Conservation (phyloP, 2,329 filamentous ascomycete genomes). For the Daldinia eschscholtzii region DNA sequence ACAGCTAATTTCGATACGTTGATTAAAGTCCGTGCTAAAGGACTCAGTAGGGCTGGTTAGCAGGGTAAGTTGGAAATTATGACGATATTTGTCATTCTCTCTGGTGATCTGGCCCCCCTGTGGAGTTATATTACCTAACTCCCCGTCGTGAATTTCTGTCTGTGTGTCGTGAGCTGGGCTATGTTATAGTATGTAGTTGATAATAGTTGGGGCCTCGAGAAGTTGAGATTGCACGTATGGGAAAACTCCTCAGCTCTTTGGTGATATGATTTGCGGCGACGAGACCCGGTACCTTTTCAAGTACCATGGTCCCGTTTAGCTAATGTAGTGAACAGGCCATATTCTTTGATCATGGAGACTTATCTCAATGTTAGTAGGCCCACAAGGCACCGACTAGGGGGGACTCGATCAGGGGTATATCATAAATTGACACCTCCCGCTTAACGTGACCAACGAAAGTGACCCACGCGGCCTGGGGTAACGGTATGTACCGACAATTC, state of each 20-base stretch:
- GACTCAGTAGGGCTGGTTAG: conserved; percentile 1
- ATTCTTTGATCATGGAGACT: conserved; percentile 24
- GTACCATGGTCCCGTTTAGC: conserved; percentile 31
- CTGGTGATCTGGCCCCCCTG: conserved; percentile 15
- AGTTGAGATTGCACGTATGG: conserved; percentile 32
- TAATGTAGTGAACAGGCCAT: conserved; percentile 19
- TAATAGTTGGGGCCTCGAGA: conserved; percentile 17
- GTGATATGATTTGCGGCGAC: conserved; percentile 27
- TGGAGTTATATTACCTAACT: conserved; percentile 24
- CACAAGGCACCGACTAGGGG: conserved; percentile 27
- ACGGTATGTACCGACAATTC: conserved; percentile 25
- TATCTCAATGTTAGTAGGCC: conserved; percentile 27
- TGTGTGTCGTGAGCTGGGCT: conserved; percentile 27
- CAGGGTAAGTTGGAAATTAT: conserved; percentile 17
- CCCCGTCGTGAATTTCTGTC: conserved; percentile 8
- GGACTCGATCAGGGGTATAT: conserved; percentile 29
- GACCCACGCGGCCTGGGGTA: conserved; percentile 37
- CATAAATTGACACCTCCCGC: conserved; percentile 33
- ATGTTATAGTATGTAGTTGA: conserved; percentile 9
- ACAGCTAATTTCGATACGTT: conserved; percentile 16
- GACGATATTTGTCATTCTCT: conserved; percentile 14
- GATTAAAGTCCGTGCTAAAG: not conserved
- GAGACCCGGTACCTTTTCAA: conserved; percentile 15
- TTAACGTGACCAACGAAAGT: conserved; percentile 27
- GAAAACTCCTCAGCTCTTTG: conserved; percentile 21